phyloP scores from a whole-genome alignment of 345 rosid genomes.

The Pelargonium nanum region DNA sequence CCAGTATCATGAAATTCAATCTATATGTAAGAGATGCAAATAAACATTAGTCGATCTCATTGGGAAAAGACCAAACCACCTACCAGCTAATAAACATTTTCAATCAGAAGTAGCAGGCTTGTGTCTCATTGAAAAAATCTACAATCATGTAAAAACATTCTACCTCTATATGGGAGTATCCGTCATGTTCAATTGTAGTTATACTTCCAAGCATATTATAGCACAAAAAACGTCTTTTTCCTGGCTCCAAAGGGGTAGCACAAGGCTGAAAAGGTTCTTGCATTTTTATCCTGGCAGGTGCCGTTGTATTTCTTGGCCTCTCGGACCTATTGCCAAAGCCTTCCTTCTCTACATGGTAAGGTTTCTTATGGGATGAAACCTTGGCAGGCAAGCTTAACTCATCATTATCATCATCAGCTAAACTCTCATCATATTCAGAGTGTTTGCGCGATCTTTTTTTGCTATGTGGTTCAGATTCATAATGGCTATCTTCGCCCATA shows the following conservation, averaged over 20 bases:
- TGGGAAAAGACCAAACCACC: neutral
- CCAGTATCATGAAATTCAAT: constrained; percentile 95
- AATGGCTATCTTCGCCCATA: constrained; percentile 43
- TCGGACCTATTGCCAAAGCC: constrained; percentile 30
- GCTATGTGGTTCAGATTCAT: constrained; percentile 48
- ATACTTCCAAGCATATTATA: constrained; percentile 89
- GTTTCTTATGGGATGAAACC: constrained; percentile 29
- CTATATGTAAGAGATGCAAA: constrained; percentile 29
- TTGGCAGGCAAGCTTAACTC: constrained; percentile 31
- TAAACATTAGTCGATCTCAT: constrained; percentile 8
- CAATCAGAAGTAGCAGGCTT: neutral
- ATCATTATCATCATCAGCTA: constrained; percentile 34
- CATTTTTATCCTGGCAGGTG: constrained; percentile 46
- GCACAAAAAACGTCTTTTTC: constrained; percentile 76
- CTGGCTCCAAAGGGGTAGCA: constrained; percentile 59
- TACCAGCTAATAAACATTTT: neutral
- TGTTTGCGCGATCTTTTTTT: constrained; percentile 62
- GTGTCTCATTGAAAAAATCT: neutral
- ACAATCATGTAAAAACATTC: constrained; percentile 3
- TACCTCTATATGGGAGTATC: constrained; percentile 91
- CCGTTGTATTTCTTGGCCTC: constrained; percentile 18
- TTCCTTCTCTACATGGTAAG: constrained; percentile 24
- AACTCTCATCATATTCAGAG: constrained; percentile 32
- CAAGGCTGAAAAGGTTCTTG: constrained; percentile 95
- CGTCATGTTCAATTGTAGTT: constrained; percentile 82